A percentile compares a stretch with the other conserved stretches of the same genome.
These are phyloP conservation scores for Sclerotinia glacialis DNA, from an alignment of 2,329 filamentous ascomycete species.

Conservation along the genomic window DNA sequence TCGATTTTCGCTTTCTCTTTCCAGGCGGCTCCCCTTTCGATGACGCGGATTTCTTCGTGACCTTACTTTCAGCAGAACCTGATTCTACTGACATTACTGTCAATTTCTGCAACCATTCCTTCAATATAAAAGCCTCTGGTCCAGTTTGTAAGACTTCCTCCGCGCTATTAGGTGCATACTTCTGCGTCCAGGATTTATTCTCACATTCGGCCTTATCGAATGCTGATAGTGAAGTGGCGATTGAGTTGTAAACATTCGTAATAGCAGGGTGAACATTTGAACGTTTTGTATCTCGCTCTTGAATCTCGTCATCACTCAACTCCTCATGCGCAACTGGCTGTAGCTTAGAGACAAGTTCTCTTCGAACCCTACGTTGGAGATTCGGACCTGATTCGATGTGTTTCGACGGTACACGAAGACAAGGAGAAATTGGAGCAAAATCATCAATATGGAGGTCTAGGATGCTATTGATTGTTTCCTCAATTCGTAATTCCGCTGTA, in stretches of 20 bases:
- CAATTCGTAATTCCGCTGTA: constrained; percentile 28
- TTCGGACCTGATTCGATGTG: constrained; percentile 57
- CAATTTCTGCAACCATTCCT: constrained; percentile 76
- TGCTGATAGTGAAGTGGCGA: constrained; percentile 65
- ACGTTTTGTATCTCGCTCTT: constrained; percentile 27
- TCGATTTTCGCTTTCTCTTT: constrained; percentile 63
- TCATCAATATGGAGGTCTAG: constrained; percentile 34
- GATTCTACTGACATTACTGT: constrained; percentile 75
- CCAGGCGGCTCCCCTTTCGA: constrained; percentile 42
- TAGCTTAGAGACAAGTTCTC: constrained; percentile 43
- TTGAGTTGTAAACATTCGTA: constrained; percentile 54
- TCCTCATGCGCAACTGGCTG: constrained; percentile 25
- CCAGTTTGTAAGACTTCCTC: constrained; percentile 73
- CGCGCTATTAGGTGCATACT: constrained; percentile 73
- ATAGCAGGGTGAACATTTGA: constrained; percentile 55
- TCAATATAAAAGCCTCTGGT: constrained; percentile 66
- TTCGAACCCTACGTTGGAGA: constrained; percentile 50
- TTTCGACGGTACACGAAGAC: constrained; percentile 54
- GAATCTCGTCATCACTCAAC: constrained; percentile 43
- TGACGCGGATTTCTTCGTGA: constrained; percentile 24
- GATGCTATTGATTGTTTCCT: constrained; percentile 26
- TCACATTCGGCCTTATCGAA: constrained; percentile 82
- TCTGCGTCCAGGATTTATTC: constrained; percentile 69
- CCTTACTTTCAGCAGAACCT: constrained; percentile 42
- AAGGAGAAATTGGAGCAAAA: constrained; percentile 45